These are phyloP conservation scores for Acmispon strigosus DNA, from an alignment of 306 rosid species.

Conservation along the genomic window DNA sequence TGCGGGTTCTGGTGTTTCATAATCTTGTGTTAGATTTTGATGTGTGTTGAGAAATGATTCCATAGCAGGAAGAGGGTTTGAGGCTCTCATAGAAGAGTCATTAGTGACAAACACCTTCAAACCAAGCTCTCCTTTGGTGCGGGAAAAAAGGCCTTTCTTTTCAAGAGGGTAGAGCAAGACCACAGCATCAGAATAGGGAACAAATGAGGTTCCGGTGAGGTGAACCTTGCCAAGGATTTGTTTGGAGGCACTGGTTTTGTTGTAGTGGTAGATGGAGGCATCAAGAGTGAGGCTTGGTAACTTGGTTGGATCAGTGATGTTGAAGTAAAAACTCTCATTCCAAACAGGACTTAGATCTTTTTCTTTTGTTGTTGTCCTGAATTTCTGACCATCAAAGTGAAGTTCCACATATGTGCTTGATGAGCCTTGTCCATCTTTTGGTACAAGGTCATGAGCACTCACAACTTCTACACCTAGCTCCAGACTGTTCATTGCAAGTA, in stretches of 20 bases:
- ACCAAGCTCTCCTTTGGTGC: conserved; percentile 84
- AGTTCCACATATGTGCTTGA: conserved; percentile 73
- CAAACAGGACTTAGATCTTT: conserved; percentile 76
- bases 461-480: conserved; percentile 79
- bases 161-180: conserved; percentile 85
- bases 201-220: conserved; percentile 83
- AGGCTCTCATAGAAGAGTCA: conserved; percentile 59
- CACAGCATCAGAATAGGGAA: conserved; percentile 71
- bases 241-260: conserved; percentile 36
- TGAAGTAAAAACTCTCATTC: conserved; percentile 84
- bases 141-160: conserved; percentile 47
- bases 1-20: conserved; percentile 25
- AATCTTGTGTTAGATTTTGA: conserved; percentile 13
- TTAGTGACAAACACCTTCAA: conserved; percentile 75
- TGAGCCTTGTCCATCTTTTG: conserved; percentile 78
- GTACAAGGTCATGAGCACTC: conserved; percentile 71
- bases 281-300: conserved; percentile 58
- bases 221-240: conserved; percentile 56
- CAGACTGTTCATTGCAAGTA: conserved; percentile 52
- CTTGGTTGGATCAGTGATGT: conserved; percentile 59
- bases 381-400: conserved; percentile 68
- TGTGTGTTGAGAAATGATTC: conserved; percentile 32
- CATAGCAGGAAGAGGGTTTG: conserved; percentile 68
- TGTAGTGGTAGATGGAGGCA: conserved; percentile 43
- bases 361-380: conserved; percentile 59